Base-by-base conservation (phyloP, 139 green algal genomes). In the Parachlorella kessleri region DNA sequence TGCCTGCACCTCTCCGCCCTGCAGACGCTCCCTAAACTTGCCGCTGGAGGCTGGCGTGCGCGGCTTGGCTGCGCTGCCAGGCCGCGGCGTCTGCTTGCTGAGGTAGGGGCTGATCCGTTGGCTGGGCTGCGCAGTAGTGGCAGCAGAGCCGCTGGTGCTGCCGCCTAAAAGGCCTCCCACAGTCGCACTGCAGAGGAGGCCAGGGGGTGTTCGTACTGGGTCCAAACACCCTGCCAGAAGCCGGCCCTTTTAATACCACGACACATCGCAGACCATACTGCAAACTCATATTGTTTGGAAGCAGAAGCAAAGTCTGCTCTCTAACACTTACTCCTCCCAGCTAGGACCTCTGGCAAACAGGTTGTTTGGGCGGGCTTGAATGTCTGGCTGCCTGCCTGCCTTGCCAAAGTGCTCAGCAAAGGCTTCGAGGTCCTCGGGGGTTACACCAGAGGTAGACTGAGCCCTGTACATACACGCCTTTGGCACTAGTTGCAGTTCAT, bases 91-190 rank as follows among this genome's bases (percentile, higher is more conserved):
- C 55, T 55, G 70, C 24, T 73, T 75, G 9, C 54, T 59, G 28
- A 86, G 37, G 59, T 83, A 86, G 26, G 81, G 81, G 21, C 68
- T 83, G 70, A 86, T 86, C 21, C 68, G 55, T 40, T 80, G 72
- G 63, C 65, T 80, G 72, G 79, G 36, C 7, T 37, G 42, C 72
- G 55, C 30, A 41, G 26, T n/a, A n/a, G n/a, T n/a, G n/a, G n/a
- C n/a, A n/a, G n/a, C n/a, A n/a, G n/a, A n/a, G n/a, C n/a, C n/a
- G n/a, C n/a, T n/a, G n/a, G n/a, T n/a, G n/a, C n/a, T n/a, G n/a
- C n/a, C n/a, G n/a, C n/a, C n/a, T n/a, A n/a, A n/a, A n/a, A n/a
- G n/a, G n/a, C n/a, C n/a, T n/a, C n/a, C n/a, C n/a, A n/a, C n/a
- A 75, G 69, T 26, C n/a, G 64, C 5, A 55, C 1, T 7, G 72